Evolutionary conservation across 2,329 filamentous ascomycete species (phyloP).

Genomic region (Beauveria rudraprayagi): DNA sequence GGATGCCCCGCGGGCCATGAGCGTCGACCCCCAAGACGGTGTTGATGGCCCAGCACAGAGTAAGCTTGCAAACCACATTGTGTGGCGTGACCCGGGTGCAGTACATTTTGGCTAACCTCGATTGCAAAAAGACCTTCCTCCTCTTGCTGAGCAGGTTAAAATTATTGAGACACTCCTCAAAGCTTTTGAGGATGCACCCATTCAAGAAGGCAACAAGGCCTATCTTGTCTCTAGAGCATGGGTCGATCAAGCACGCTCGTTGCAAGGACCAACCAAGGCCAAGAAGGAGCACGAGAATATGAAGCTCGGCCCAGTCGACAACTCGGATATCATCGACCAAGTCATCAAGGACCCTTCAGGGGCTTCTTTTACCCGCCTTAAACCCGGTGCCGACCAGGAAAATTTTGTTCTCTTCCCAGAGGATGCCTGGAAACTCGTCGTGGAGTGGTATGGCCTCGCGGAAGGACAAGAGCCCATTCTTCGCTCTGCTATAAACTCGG

Average conservation of each 20-base stretch:
- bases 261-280: conserved; percentile 50
- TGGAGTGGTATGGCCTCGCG: conserved; percentile 74
- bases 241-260: conserved; percentile 64
- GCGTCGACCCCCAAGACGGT: conserved; percentile 27
- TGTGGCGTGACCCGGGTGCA: not conserved
- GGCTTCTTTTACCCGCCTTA: conserved; percentile 63
- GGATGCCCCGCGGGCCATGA: conserved; percentile 30
- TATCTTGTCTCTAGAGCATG: conserved; percentile 74
- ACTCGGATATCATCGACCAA: conserved; percentile 68
- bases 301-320: conserved; percentile 72
- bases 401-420: conserved; percentile 71
- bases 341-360: conserved; percentile 42
- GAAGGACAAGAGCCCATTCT: conserved; percentile 62
- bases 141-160: conserved; percentile 56
- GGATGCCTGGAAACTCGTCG: conserved; percentile 72
- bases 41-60: conserved; percentile 17
- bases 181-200: conserved; percentile 41
- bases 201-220: conserved; percentile 65
- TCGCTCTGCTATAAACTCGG: conserved; percentile 71
- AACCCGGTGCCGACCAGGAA: conserved; percentile 57
- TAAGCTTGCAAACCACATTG: conserved; percentile 16
- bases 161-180: conserved; percentile 57
- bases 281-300: conserved; percentile 54
- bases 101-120: not conserved
- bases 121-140: conserved; percentile 23